Conservation (phyloP, 2,329 filamentous ascomycete species). For the Dendryphion nanum region DNA sequence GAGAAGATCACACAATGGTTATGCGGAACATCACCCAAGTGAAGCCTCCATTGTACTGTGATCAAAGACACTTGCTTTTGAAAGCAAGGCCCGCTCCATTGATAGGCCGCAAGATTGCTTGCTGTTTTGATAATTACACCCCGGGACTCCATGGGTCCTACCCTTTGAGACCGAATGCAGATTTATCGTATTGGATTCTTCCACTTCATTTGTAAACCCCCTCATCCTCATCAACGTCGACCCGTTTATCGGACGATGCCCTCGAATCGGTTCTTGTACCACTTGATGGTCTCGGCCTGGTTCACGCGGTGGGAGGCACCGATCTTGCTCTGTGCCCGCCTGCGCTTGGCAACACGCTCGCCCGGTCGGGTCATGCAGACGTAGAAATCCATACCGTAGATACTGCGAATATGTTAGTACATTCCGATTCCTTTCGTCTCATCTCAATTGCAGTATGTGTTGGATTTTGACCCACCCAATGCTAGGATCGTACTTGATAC, state of each 20-base stretch:
- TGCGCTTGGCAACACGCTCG: constrained; percentile 94
- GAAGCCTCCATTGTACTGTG: constrained; percentile 58
- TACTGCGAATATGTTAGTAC: too few relatives aligned
- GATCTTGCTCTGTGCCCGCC: constrained; percentile 82
- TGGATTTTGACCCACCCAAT: constrained; percentile 32
- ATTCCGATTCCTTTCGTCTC: too few relatives aligned
- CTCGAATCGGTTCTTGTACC: constrained; percentile 95
- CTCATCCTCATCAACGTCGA: constrained; percentile 9
- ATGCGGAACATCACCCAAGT: constrained; percentile 57
- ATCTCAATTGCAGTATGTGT: background rate
- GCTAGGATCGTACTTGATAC: constrained; percentile 71
- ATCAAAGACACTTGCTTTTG: constrained; percentile 30
- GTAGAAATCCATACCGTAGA: constrained; percentile 95
- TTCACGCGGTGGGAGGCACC: constrained; percentile 90
- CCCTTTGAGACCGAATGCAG: constrained; percentile 39
- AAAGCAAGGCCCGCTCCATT: constrained; percentile 42
- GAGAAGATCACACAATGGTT: constrained; percentile 59
- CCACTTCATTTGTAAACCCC: constrained; percentile 21
- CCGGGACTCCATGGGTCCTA: constrained; percentile 38
- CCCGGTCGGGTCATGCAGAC: constrained; percentile 99
- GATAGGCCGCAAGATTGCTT: constrained; percentile 47
- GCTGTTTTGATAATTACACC: constrained; percentile 43
- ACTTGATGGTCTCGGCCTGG: constrained; percentile 94
- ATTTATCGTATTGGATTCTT: constrained; percentile 34
- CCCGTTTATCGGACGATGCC: constrained; percentile 92